Evolutionary conservation across 495 filamentous ascomycete genomes (phyloP), one percentile per base, ranked within the genome.

Genomic region (Peziza echinospora): DNA sequence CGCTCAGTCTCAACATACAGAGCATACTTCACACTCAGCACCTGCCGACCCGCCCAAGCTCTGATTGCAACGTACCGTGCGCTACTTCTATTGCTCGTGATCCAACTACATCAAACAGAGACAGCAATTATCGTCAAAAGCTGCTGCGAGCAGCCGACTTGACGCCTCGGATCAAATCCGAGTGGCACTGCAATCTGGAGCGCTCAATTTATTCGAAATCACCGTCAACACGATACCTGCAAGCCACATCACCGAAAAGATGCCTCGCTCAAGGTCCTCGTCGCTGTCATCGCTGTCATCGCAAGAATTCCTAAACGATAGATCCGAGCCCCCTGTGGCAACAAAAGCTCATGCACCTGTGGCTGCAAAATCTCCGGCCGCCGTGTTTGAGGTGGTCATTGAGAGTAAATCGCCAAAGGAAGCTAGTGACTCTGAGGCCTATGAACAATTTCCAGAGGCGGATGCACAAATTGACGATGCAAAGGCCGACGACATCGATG

Each of bases 401-500:
- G 56, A 59, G 39, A 59, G 30, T 37, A 37, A 37, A 37, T 37
- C 17, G 17, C 2, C 30, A 37, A 11, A 11, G 17, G 30, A 11
- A 37, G 30, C 30, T 13, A 37, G 30, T 37, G 30, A 17, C 17
- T 13, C 11, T 37, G 30, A 37, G 17, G 30, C 11, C 11, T 37
- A 37, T 37, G 30, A 37, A 5, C 17, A 3, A 17, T 37, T 37
- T 37, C 30, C 11, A 37, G 30, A 37, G 17, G 30, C 30, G 11
- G 17, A 11, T 17, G 30, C 11, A 37, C 11, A 64, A 34, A 52
- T 53, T 50, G 60, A 55, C 48, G 48, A 51, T 48, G 53, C 51
- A 66, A 46, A 68, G 49, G 57, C 67, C 46, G 56, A 63, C 11
- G 68, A 63, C 6, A 67, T 67, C n/a, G 69, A 76, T 9, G 77